These are phyloP conservation scores for Penicillium desertorum DNA, from an alignment of 495 filamentous ascomycete species.

Conservation along the genomic window DNA sequence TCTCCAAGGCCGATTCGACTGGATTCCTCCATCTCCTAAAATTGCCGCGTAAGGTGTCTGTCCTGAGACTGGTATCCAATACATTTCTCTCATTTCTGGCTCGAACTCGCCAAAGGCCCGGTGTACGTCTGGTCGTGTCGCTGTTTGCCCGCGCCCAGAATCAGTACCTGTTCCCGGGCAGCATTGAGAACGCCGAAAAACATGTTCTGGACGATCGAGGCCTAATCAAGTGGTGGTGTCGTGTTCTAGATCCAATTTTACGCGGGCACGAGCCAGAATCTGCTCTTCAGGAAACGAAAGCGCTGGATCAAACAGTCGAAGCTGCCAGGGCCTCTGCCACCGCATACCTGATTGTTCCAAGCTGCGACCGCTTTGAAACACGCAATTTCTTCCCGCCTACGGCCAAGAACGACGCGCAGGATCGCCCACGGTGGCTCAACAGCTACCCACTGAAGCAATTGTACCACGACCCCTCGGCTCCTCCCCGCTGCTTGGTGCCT, in stretches of 20 bases:
- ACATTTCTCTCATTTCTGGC: constrained; percentile 77
- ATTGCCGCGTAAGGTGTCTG: constrained; percentile 62
- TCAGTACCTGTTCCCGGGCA: constrained; percentile 94
- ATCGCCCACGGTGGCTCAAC: constrained; percentile 50
- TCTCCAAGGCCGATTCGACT: constrained; percentile 96
- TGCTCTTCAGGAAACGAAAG: constrained; percentile 32
- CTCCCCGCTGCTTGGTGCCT: constrained; percentile 84
- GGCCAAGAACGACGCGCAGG: constrained; percentile 40
- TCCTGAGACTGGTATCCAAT: constrained; percentile 67
- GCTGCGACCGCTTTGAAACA: constrained; percentile 75
- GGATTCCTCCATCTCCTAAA: constrained; percentile 73
- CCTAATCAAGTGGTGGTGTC: constrained; percentile 94
- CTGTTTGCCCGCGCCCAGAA: constrained; percentile 90
- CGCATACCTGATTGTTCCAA: constrained; percentile 84
- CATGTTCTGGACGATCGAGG: constrained; percentile 92
- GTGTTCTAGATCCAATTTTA: constrained; percentile 73
- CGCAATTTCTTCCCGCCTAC: constrained; percentile 56
- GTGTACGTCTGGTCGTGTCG: constrained; percentile 76
- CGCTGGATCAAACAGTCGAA: constrained; percentile 45
- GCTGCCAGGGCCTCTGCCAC: constrained; percentile 44
- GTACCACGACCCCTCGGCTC: constrained; percentile 54
- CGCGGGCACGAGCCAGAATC: constrained; percentile 47
- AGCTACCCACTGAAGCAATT: constrained; percentile 66
- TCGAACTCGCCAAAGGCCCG: constrained; percentile 59
- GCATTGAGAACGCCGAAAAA: constrained; percentile 78